Base-by-base conservation (phyloP, 257 asterid genomes). In the Capsicum pubescens region DNA sequence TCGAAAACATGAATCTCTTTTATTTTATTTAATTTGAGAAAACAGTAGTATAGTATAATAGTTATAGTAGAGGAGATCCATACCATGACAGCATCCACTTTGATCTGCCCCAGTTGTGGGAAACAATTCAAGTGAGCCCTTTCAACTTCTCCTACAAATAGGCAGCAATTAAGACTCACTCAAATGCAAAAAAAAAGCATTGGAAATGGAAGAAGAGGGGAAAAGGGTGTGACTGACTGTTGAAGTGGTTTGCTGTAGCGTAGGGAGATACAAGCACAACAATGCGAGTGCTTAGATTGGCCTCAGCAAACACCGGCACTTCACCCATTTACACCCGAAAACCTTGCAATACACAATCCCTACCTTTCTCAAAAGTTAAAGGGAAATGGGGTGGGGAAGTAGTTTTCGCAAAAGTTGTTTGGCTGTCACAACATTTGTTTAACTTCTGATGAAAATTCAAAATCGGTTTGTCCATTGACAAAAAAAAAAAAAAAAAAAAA, bases 91-190 rank as follows among this genome's bases (percentile, higher is more conserved):
- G 86, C 83, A 36, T 83, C 66, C 19, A 90, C 93, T 52, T 56
- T 84, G 56, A 94, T 90, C 63, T 76, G 82, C 60, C 97, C 94
- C 61, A 85, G 46, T 70, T 89, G 89, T 0, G 93, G 97, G 89
- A 91, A 94, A 86, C 94, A 94, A 90, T 83, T 89, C 82, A 89
- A 89, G 87, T 94, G 98, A 6, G 85, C 83, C 85, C 61, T 85
- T 85, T 91, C 94, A 19, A 94, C 88, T 88, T 90, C 92, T 87
- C 90, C 97, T 94, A 85, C 48, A 44, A 44, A 44, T 44, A 44
- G 48, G 8, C 48, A 44, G 48, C 5, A 3, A 39, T 39, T 44
- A 44, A 44, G 48, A 44, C 48, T 5, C 7, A 44, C 8, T 44
- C 48, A 44, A 44, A 44, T 44, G 8, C 8, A 44, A 44, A 42